Evolutionary conservation across 2,329 filamentous ascomycete species (phyloP).

Genomic region (Passalora sequoiae): DNA sequence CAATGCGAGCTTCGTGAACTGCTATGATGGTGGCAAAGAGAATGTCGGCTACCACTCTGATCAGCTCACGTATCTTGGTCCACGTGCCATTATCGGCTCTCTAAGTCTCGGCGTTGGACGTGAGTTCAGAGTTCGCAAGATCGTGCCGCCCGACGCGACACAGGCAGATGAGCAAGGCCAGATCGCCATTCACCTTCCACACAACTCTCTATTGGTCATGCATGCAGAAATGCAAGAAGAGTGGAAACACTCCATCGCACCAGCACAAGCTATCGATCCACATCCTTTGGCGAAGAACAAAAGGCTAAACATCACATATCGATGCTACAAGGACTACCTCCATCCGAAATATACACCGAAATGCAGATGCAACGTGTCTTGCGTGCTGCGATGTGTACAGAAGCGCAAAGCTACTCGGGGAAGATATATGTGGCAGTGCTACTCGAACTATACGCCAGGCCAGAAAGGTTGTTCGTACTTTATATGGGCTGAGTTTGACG

Average conservation of each 20-base stretch:
- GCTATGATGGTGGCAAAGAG: conserved; percentile 75
- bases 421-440: conserved; percentile 90
- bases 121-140: conserved; percentile 80
- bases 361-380: conserved; percentile 68
- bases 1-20: conserved; percentile 92
- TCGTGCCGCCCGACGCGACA: conserved; percentile 52
- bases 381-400: conserved; percentile 71
- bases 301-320: conserved; percentile 90
- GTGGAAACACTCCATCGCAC: conserved; percentile 86
- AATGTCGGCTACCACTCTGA: conserved; percentile 90
- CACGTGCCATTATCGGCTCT: conserved; percentile 80
- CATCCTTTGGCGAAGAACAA: conserved; percentile 76
- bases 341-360: conserved; percentile 72
- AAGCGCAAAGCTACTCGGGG: conserved; percentile 70
- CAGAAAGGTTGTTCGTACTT: conserved; percentile 67
- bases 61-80: conserved; percentile 87
- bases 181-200: conserved; percentile 86
- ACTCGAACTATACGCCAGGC: conserved; percentile 66
- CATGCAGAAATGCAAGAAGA: conserved; percentile 96
- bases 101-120: conserved; percentile 86
- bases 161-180: conserved; percentile 67
- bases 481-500: conserved; percentile 79
- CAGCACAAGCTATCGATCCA: conserved; percentile 70
- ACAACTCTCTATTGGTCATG: conserved; percentile 92
- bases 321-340: conserved; percentile 72